Percentiles rank a stretch among this genome's conserved stretches.
phyloP scores from a whole-genome alignment of 2,329 filamentous ascomycete species.

The Pleomassaria siparia region DNA sequence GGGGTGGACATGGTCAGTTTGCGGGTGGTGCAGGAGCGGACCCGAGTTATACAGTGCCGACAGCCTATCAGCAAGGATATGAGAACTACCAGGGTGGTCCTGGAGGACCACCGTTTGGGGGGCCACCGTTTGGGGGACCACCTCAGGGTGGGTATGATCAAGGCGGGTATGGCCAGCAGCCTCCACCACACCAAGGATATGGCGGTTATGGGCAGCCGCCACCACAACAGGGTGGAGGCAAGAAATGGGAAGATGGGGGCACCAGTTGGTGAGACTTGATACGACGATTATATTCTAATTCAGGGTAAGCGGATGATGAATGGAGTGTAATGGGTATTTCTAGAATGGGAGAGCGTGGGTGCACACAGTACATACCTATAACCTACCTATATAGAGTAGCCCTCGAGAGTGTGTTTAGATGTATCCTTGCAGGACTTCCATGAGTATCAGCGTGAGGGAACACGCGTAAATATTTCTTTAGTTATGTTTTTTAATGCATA shows the following conservation, averaged over 20 bases:
- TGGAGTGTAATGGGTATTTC: not conserved
- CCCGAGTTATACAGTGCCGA: constrained; percentile 36
- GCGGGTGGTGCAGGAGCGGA: constrained; percentile 34
- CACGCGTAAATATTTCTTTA: no score
- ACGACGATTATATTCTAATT: no score
- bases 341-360: not conserved
- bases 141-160: constrained; percentile 12
- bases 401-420: no score
- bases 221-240: constrained; percentile 18
- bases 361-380: no score
- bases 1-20: constrained; percentile 31
- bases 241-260: constrained; percentile 35
- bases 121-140: constrained; percentile 18
- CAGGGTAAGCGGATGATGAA: not conserved
- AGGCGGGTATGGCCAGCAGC: constrained; percentile 2
- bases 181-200: constrained; percentile 1
- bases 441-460: no score
- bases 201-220: constrained; percentile 5
- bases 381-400: no score
- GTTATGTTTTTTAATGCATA: no score
- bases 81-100: constrained; percentile 26
- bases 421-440: no score
- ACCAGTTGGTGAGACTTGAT: constrained; percentile 19
- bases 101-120: constrained; percentile 5
- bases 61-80: constrained; percentile 41